Evolutionary conservation across 192 early-diverging fungal species (phyloP).

Genomic region (Podochytrium sp.): DNA sequence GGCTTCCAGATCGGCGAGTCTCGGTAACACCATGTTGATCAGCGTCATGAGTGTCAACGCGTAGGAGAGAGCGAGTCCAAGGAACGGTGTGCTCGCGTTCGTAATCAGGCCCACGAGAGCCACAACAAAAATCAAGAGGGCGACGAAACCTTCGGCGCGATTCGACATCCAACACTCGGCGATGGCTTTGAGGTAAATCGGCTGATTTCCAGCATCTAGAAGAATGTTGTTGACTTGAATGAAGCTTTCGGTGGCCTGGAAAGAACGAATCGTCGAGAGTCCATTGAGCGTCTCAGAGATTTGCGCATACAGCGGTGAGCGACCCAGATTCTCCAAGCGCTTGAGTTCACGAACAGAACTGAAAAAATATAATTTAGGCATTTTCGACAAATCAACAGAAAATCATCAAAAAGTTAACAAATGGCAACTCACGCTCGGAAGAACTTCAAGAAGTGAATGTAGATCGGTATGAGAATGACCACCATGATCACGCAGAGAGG

Average conservation of each 20-base stretch:
- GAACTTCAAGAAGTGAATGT: conserved; percentile 24
- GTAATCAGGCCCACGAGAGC: conserved; percentile 42
- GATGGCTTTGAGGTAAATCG: conserved; percentile 9
- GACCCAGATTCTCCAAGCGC: conserved; percentile 80
- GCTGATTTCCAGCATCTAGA: conserved; percentile 70
- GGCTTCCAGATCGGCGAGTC: conserved; percentile 19
- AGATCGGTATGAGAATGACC: conserved; percentile 17
- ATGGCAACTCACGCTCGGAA: conserved; percentile 12
- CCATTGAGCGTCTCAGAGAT: conserved; percentile 74
- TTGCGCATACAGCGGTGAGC: conserved; percentile 73
- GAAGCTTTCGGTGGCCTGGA: conserved; percentile 77
- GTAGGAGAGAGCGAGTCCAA: conserved; percentile 30
- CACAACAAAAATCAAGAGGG: conserved; percentile 14
- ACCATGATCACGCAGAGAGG: conserved; percentile 71
- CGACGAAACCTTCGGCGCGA: conserved; percentile 27
- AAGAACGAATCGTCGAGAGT: conserved; percentile 84
- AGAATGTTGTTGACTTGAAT: conserved; percentile 62
- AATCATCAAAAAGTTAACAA: not conserved
- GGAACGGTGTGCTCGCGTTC: conserved; percentile 30
- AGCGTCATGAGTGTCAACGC: conserved; percentile 58
- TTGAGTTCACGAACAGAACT: conserved; percentile 78
- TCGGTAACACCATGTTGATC: conserved; percentile 47
- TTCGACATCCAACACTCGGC: conserved; percentile 25
- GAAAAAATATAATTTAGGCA: not conserved
- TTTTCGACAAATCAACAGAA: too few relatives aligned